phyloP scores from a whole-genome alignment of 257 asterid genomes.

The Thymus quinquecostatus region DNA sequence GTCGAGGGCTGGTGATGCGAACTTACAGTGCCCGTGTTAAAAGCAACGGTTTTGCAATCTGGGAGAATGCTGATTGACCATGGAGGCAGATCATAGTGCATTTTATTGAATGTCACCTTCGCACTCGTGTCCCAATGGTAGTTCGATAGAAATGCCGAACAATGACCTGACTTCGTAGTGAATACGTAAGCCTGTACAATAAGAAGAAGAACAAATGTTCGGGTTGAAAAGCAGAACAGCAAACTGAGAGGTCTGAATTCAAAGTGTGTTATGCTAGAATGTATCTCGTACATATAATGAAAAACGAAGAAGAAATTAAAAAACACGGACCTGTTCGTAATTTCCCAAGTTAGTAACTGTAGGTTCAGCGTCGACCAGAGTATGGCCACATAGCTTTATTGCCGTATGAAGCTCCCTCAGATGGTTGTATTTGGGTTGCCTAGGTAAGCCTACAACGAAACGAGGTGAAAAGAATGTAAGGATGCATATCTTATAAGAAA shows the following conservation, averaged over 20 bases:
- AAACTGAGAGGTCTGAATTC: no score
- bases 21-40: constrained; percentile 84
- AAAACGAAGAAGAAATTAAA: background rate
- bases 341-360: constrained; percentile 59
- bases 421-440: constrained; percentile 93
- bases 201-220: background rate
- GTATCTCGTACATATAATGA: background rate
- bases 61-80: constrained; percentile 98
- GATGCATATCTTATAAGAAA: background rate
- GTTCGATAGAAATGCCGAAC: constrained; percentile 89
- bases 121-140: constrained; percentile 62
- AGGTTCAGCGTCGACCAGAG: constrained; percentile 74
- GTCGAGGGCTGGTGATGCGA: background rate
- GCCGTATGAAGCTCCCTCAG: constrained; percentile 83
- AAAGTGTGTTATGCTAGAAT: no score
- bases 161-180: constrained; percentile 66
- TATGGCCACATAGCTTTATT: constrained; percentile 69
- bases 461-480: constrained; percentile 9
- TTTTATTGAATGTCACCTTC: constrained; percentile 62
- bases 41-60: constrained; percentile 70
- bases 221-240: no score
- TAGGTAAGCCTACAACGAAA: constrained; percentile 61
- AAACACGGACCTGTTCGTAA: constrained; percentile 68
- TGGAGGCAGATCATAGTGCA: constrained; percentile 80
- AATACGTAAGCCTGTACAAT: constrained; percentile 68